A percentile compares a stretch with the other conserved stretches of the same genome.
phyloP scores from a whole-genome alignment of 179 eudicot genomes.

The Spinacia oleracea region DNA sequence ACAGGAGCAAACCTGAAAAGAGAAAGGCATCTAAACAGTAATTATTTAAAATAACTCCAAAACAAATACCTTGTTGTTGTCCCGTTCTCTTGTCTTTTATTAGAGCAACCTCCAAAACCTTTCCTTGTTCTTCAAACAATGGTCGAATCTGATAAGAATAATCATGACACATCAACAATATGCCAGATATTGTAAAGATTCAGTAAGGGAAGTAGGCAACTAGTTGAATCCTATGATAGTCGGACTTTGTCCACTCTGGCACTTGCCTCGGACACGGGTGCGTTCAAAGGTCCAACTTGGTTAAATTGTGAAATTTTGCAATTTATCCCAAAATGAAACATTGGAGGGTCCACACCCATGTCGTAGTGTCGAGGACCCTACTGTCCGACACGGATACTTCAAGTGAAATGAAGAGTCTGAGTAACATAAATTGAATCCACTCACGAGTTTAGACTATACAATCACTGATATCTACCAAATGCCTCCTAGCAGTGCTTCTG shows the following conservation, averaged over 20 bases:
- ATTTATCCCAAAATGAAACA: no score
- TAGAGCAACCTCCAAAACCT: slow-evolving; percentile 88
- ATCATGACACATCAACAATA: background rate
- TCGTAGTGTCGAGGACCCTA: no score
- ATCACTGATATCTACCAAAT: background rate
- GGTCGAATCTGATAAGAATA: slow-evolving; percentile 66
- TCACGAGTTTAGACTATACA: background rate
- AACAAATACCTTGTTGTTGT: slow-evolving; percentile 85
- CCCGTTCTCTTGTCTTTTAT: slow-evolving; percentile 95
- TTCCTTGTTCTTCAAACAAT: slow-evolving; percentile 84
- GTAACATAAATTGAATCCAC: background rate
- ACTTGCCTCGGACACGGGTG: no score
- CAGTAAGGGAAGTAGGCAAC: background rate
- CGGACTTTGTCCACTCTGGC: no score
- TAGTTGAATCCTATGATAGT: background rate
- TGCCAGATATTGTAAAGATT: background rate
- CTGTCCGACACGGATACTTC: no score
- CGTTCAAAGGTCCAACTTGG: no score
- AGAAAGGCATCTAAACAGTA: slow-evolving; percentile 35
- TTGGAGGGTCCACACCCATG: no score
- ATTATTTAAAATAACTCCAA: slow-evolving; percentile 17
- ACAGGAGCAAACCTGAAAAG: slow-evolving; percentile 79
- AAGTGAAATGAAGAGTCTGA: no score
- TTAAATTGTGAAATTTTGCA: no score
- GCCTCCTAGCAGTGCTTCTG: background rate